phyloP scores from a whole-genome alignment of 2,329 filamentous ascomycete genomes.

The Xylaria sp. region DNA sequence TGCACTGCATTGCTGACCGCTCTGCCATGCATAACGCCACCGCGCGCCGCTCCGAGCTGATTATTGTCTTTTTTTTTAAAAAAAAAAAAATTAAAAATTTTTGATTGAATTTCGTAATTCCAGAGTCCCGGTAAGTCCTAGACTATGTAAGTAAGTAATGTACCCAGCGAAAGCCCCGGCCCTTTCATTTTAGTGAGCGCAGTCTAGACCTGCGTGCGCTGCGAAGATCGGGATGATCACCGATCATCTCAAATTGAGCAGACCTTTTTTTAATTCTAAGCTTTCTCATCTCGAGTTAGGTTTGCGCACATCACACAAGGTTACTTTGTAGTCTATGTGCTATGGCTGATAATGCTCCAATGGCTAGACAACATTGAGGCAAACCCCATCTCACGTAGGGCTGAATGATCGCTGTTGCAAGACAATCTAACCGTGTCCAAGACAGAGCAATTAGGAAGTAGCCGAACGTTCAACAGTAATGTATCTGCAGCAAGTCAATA shows the following conservation, averaged over 20 bases:
- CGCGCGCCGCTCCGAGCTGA: neutral
- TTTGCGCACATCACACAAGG: neutral
- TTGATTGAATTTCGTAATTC: neutral
- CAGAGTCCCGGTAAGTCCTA: slow-evolving; percentile 21
- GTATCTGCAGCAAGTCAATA: neutral
- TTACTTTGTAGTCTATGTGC: neutral
- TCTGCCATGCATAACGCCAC: neutral
- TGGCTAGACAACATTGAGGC: slow-evolving; percentile 7
- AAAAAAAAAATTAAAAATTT: too few species aligned
- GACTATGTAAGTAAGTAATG: neutral
- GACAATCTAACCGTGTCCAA: neutral
- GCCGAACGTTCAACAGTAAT: neutral
- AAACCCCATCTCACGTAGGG: slow-evolving; percentile 18
- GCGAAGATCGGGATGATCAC: slow-evolving; percentile 4
- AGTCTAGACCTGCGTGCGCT: slow-evolving; percentile 3
- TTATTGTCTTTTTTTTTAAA: neutral
- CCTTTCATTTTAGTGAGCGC: neutral
- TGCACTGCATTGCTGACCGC: neutral
- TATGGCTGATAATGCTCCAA: neutral
- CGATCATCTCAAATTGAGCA: slow-evolving; percentile 16
- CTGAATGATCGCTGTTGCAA: slow-evolving; percentile 17
- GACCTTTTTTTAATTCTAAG: slow-evolving; percentile 6
- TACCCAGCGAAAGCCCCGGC: neutral
- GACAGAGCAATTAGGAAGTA: neutral
- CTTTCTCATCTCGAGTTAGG: neutral